Conservation (phyloP, 2,329 filamentous ascomycete species). For the Trichoderma guizhouense region DNA sequence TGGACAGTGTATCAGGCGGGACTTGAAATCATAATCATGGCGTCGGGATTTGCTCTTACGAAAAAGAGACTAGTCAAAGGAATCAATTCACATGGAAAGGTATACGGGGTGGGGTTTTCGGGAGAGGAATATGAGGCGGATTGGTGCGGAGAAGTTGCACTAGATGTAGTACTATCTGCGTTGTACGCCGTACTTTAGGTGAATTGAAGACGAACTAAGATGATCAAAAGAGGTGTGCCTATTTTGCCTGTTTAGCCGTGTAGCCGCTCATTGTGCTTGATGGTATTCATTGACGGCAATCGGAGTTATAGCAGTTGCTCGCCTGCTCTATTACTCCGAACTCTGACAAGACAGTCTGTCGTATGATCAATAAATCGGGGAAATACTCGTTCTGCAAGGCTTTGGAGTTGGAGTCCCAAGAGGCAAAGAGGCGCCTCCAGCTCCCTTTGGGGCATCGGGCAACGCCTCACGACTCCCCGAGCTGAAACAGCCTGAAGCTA, state of each 20-base stretch:
- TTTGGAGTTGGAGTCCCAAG: background rate
- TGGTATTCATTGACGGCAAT: background rate
- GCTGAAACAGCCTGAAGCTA: background rate
- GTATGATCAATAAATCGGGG: background rate
- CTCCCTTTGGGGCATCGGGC: background rate
- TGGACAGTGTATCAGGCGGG: slow-evolving; percentile 31
- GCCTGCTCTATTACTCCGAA: background rate
- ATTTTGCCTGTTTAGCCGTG: background rate
- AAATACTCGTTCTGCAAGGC: background rate
- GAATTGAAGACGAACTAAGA: background rate
- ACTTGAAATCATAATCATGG: slow-evolving; percentile 30
- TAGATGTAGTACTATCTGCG: background rate
- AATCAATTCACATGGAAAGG: slow-evolving; percentile 6
- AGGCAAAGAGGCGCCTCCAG: background rate
- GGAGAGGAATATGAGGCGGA: background rate
- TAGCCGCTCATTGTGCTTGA: background rate
- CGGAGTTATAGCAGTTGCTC: background rate
- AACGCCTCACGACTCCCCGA: background rate
- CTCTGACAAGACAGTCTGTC: background rate
- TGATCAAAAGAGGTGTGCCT: background rate
- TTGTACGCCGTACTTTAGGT: background rate
- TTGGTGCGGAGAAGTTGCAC: slow-evolving; percentile 2
- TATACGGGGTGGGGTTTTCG: background rate
- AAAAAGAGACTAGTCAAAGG: background rate
- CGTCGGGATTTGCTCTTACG: slow-evolving; percentile 19